These are phyloP conservation scores for Colletotrichum zoysiae DNA, from an alignment of 2,329 filamentous ascomycete species.

Conservation along the genomic window DNA sequence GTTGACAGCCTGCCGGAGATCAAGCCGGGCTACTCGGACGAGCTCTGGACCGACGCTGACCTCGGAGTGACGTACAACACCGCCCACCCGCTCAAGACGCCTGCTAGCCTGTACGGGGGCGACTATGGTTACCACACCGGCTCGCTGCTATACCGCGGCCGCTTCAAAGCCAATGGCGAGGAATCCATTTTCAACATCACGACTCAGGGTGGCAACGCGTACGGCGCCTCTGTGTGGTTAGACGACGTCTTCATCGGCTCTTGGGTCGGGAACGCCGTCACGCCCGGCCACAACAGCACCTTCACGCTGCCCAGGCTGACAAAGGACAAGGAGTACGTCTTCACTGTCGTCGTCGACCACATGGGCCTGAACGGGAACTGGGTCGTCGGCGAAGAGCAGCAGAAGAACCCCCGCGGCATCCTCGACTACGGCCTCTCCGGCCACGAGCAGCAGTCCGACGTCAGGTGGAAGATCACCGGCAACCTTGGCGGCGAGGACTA, in stretches of 20 bases:
- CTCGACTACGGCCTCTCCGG: constrained; percentile 66
- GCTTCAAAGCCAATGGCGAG: constrained; percentile 70
- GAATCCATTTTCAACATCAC: constrained; percentile 67
- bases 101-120: constrained; percentile 71
- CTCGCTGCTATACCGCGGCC: constrained; percentile 73
- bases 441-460: constrained; percentile 55
- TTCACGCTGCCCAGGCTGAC: constrained; percentile 66
- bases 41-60: constrained; percentile 58
- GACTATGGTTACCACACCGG: constrained; percentile 80
- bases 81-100: constrained; percentile 62
- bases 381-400: constrained; percentile 65
- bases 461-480: constrained; percentile 73
- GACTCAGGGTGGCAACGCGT: constrained; percentile 74
- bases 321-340: constrained; percentile 64
- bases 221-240: constrained; percentile 73
- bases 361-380: constrained; percentile 76
- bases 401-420: constrained; percentile 71
- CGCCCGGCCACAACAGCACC: constrained; percentile 63
- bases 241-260: constrained; percentile 72
- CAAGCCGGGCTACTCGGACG: constrained; percentile 51
- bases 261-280: constrained; percentile 65
- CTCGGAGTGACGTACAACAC: constrained; percentile 48
- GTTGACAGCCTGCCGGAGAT: constrained; percentile 45
- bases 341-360: constrained; percentile 77
- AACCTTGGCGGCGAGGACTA: constrained; percentile 72